These are phyloP conservation scores for Curvularia verruculosa DNA, from an alignment of 2,329 filamentous ascomycete genomes.

Conservation along the genomic window DNA sequence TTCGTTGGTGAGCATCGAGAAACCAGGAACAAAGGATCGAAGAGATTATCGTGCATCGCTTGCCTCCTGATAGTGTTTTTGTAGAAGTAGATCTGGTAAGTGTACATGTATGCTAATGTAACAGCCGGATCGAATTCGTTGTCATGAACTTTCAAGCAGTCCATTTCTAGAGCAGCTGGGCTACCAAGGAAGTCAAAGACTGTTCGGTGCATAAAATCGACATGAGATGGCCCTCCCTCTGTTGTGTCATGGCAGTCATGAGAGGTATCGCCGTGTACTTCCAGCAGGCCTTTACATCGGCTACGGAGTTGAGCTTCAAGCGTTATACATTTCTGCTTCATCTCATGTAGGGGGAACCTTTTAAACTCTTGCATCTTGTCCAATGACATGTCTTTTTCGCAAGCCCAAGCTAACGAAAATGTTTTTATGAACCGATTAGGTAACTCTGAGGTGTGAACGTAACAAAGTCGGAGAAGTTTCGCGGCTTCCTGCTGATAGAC, in stretches of 20 bases:
- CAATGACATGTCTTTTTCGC: background rate
- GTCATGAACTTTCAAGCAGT: background rate
- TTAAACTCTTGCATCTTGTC: background rate
- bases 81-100: background rate
- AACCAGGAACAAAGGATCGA: too few relatives aligned
- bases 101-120: background rate
- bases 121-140: background rate
- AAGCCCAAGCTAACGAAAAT: background rate
- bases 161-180: background rate
- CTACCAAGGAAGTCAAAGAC: background rate
- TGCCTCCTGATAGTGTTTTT: too few relatives aligned
- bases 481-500: background rate
- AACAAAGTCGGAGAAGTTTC: background rate
- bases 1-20: background rate
- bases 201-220: conserved; percentile 6
- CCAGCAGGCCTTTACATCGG: conserved; percentile 1
- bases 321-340: too few relatives aligned
- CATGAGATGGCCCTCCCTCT: background rate
- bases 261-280: background rate
- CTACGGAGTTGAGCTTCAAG: conserved; percentile 1
- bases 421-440: background rate
- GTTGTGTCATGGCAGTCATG: too few relatives aligned
- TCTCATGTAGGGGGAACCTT: background rate
- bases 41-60: too few relatives aligned
- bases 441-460: background rate